phyloP scores from a whole-genome alignment of 2,329 filamentous ascomycete genomes.

The Aphanocladium album region DNA sequence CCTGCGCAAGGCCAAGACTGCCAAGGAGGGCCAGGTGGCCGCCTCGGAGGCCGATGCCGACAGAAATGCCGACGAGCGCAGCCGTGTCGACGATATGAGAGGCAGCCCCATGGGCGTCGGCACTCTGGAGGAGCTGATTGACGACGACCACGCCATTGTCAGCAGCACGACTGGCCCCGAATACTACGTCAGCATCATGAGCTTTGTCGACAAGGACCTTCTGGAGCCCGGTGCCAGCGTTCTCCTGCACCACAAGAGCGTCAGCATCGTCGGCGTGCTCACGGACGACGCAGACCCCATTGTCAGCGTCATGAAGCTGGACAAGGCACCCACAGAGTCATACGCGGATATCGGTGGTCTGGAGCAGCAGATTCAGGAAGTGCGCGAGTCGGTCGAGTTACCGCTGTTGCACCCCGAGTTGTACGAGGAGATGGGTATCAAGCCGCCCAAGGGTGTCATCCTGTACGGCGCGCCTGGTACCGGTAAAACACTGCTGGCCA shows the following conservation, averaged over 20 bases:
- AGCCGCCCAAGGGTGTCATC: constrained; percentile 98
- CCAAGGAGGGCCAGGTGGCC: constrained; percentile 61
- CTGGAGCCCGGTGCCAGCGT: constrained; percentile 95
- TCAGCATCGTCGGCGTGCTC: constrained; percentile 94
- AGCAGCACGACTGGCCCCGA: constrained; percentile 95
- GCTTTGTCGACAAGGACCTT: constrained; percentile 97
- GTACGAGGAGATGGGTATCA: constrained; percentile 99
- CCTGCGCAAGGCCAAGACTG: constrained; percentile 83
- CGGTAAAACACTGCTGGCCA: constrained; percentile 91
- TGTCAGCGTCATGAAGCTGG: constrained; percentile 98
- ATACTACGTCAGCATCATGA: constrained; percentile 99
- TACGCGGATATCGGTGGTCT: constrained; percentile 98
- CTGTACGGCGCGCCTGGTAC: constrained; percentile 96
- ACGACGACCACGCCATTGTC: constrained; percentile 98
- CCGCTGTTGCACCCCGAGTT: constrained; percentile 92
- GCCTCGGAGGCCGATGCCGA: constrained; percentile 72
- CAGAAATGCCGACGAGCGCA: constrained; percentile 88
- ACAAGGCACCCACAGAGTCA: constrained; percentile 96
- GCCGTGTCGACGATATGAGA: constrained; percentile 95
- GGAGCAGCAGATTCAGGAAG: constrained; percentile 94
- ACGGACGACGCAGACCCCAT: constrained; percentile 94
- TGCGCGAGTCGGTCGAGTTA: constrained; percentile 92
- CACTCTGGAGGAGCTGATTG: constrained; percentile 96
- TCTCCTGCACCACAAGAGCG: constrained; percentile 92
- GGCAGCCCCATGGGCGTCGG: constrained; percentile 98